Percentiles rank a stretch among this genome's conserved stretches.
These are phyloP conservation scores for Oxytropis ochrocephala DNA, from an alignment of 306 rosid species.

Conservation along the genomic window DNA sequence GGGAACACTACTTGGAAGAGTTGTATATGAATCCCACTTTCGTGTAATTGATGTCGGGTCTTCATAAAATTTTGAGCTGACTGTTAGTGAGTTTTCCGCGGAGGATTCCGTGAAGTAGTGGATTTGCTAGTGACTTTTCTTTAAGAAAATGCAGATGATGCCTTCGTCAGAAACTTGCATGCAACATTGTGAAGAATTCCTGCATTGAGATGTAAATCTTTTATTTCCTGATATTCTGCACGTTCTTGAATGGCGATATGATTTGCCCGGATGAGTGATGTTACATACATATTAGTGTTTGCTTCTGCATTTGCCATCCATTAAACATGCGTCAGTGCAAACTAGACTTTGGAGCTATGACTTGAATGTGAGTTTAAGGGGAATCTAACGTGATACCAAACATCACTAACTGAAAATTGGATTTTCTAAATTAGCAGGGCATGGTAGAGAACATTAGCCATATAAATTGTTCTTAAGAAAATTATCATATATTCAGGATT, in stretches of 20 bases:
- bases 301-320: no score
- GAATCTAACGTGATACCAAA: no score
- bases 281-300: background rate
- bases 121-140: background rate
- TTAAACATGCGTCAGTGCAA: no score
- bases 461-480: background rate
- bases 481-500: no score
- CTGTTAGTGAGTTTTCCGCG: constrained; percentile 16
- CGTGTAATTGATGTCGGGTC: constrained; percentile 7
- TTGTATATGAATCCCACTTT: constrained; percentile 26
- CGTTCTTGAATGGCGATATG: background rate
- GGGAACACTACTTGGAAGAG: background rate
- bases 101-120: background rate
- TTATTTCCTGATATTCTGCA: background rate
- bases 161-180: background rate
- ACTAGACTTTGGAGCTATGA: no score
- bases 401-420: background rate
- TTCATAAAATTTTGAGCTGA: background rate
- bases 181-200: background rate
- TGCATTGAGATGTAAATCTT: background rate
- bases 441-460: background rate
- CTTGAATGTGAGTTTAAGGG: no score
- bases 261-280: background rate
- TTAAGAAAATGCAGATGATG: background rate
- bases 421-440: background rate